A percentile compares a stretch with the other conserved stretches of the same genome.
These are phyloP conservation scores for Anisodus acutangulus DNA, from an alignment of 257 asterid species.

Conservation along the genomic window DNA sequence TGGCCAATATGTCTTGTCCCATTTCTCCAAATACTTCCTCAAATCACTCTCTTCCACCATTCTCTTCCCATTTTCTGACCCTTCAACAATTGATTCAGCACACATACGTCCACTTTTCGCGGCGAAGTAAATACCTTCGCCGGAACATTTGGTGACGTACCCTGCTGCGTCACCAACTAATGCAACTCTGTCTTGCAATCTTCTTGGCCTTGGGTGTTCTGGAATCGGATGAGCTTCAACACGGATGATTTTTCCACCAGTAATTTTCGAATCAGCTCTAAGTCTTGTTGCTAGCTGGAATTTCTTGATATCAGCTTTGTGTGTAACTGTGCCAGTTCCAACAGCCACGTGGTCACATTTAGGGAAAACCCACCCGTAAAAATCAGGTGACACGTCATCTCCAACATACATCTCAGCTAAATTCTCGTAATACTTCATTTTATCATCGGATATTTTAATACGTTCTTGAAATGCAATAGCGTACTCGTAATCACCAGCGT, in stretches of 20 bases:
- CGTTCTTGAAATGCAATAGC: slow-evolving; percentile 97
- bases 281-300: slow-evolving; percentile 76
- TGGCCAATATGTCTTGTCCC: slow-evolving; percentile 95
- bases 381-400: slow-evolving; percentile 90
- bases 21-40: slow-evolving; percentile 76
- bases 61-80: slow-evolving; percentile 81
- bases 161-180: slow-evolving; percentile 93
- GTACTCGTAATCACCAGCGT: slow-evolving; percentile 92
- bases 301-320: slow-evolving; percentile 84
- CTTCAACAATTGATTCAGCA: slow-evolving; percentile 87
- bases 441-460: slow-evolving; percentile 74
- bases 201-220: slow-evolving; percentile 81
- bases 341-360: slow-evolving; percentile 97
- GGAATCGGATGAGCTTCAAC: slow-evolving; percentile 96
- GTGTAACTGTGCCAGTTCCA: slow-evolving; percentile 93
- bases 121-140: slow-evolving; percentile 88
- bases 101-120: slow-evolving; percentile 96
- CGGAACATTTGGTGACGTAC: slow-evolving; percentile 87
- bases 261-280: slow-evolving; percentile 80
- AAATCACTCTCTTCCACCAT: slow-evolving; percentile 82
- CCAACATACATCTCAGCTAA: slow-evolving; percentile 94
- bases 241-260: slow-evolving; percentile 74
- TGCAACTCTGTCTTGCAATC: slow-evolving; percentile 73
- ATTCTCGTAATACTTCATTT: slow-evolving; percentile 84
- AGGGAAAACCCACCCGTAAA: slow-evolving; percentile 95